phyloP scores from a whole-genome alignment of 495 filamentous ascomycete species.

The Endocarpon pusillum region DNA sequence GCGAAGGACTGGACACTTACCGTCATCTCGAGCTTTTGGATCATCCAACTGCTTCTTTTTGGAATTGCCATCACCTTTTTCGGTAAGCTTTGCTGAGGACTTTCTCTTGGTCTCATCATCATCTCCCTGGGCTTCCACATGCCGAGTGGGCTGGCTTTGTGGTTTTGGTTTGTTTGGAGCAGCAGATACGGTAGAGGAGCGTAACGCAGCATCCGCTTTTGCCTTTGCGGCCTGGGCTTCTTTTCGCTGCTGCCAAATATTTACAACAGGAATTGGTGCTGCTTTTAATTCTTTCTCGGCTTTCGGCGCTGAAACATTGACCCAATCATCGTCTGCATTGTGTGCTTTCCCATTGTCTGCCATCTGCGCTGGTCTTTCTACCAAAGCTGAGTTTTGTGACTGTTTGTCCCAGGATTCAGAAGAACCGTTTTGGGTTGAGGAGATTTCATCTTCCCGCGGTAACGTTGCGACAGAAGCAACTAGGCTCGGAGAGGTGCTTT shows the following conservation, averaged over 20 bases:
- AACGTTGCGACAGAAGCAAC: conserved; percentile 19
- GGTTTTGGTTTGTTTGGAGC: conserved; percentile 15
- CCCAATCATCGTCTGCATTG: conserved; percentile 25
- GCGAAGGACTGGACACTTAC: conserved; percentile 8
- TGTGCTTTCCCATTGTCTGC: conserved; percentile 24
- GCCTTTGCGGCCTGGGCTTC: conserved; percentile 51
- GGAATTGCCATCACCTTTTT: conserved; percentile 24
- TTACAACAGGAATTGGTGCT: conserved; percentile 65
- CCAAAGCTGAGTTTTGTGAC: conserved; percentile 34
- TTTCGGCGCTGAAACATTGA: conserved; percentile 15
- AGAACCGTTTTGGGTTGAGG: conserved; percentile 44
- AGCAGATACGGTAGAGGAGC: conserved; percentile 11
- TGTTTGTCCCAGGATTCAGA: conserved; percentile 54
- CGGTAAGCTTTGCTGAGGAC: conserved; percentile 25
- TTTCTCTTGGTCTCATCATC: conserved; percentile 21
- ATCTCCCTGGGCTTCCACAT: conserved; percentile 13
- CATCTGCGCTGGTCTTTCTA: conserved; percentile 13
- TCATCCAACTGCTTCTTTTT: conserved; percentile 26
- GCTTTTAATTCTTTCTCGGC: conserved; percentile 51
- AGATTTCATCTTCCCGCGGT: conserved; percentile 54
- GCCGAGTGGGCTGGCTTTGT: conserved; percentile 22
- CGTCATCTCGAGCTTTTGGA: conserved; percentile 26
- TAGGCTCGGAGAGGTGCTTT: neutral
- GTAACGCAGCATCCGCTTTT: conserved; percentile 27
- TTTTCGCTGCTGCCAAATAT: conserved; percentile 65